Base-by-base conservation (phyloP, 2,329 filamentous ascomycete genomes). In the Ascochyta lentis region DNA sequence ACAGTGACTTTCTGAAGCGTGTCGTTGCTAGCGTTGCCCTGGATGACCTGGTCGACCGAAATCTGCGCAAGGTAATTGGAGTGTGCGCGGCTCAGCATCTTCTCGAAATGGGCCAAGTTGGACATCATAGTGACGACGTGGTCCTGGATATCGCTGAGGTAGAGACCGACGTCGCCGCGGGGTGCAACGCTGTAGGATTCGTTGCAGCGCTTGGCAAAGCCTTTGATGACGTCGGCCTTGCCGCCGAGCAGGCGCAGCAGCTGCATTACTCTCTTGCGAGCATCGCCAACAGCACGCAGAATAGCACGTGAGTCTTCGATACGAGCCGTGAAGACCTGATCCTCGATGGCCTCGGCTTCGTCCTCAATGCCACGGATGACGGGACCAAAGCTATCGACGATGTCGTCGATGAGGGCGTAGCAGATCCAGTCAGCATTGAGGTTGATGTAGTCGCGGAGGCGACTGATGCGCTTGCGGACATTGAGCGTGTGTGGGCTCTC, bases 101-200 rank as follows among this genome's bases (percentile, higher is more conserved):
- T 98, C 76, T 99, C 95, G 66, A 96, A 97, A 74, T 99, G 95
- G 1, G 87, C 87, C 67, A 99, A 78, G 77, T 96, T 99, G 65
- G 91, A 95, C 85, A 96, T 96, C 94, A 98, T 98, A 41, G 95
- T 99, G 56, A 99, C 92, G 49, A 99, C 94, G 84, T 99, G 95
- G 78, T 99, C 95, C 77, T 99, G 95, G 62, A 99, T 97, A 78
- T 99, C 95, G 70, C 92, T 92, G 33, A 99, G 85, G 73, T 99
- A 99, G 69, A 99, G 86, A 22, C 93, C 95, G 63, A 99, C 96
- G 72, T 99, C 95, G 79, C 95, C 95, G 43, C 93, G 90, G 6
- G 95, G 95, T 1, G 95, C 96, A 48, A 98, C 90, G 63, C 91
- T 90, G 81, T 96, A 98, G 62, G 96, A 92, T 72, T 97, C 94